phyloP scores from a whole-genome alignment of 2,329 filamentous ascomycete species.

The Malbranchea zuffiana region DNA sequence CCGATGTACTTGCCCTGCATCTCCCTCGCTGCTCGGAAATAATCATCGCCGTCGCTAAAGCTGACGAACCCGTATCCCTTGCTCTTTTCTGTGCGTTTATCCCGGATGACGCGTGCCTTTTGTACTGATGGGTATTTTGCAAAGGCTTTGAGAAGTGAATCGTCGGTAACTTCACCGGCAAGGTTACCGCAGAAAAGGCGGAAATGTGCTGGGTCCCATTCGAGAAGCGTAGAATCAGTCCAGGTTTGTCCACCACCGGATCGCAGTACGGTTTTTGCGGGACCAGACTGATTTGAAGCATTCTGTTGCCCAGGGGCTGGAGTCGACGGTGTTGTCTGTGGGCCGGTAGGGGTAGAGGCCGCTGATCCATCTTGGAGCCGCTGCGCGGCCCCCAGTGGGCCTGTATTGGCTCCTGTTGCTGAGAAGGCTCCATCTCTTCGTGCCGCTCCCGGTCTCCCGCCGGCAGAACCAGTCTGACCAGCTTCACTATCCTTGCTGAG shows the following conservation, averaged over 20 bases:
- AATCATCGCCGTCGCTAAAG: slow-evolving; percentile 90
- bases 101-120: slow-evolving; percentile 85
- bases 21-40: slow-evolving; percentile 90
- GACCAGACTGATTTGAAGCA: slow-evolving; percentile 39
- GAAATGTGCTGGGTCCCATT: slow-evolving; percentile 93
- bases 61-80: slow-evolving; percentile 95
- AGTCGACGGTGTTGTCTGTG: slow-evolving; percentile 29
- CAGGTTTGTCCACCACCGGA: slow-evolving; percentile 85
- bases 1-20: slow-evolving; percentile 99
- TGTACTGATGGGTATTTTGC: slow-evolving; percentile 75
- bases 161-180: slow-evolving; percentile 93
- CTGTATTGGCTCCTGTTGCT: slow-evolving; percentile 36
- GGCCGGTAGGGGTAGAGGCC: slow-evolving; percentile 21
- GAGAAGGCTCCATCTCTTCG: slow-evolving; percentile 34
- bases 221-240: slow-evolving; percentile 77
- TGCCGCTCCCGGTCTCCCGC: slow-evolving; percentile 30
- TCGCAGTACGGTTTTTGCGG: slow-evolving; percentile 74
- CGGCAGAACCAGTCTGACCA: background rate
- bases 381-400: slow-evolving; percentile 31
- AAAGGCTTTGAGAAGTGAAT: slow-evolving; percentile 89
- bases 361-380: slow-evolving; percentile 20
- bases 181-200: slow-evolving; percentile 94
- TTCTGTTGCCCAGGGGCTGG: slow-evolving; percentile 36
- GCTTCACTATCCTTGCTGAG: slow-evolving; percentile 45
- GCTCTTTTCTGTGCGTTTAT: slow-evolving; percentile 92